These are phyloP conservation scores for Aphanoascus verrucosus DNA, from an alignment of 2,329 filamentous ascomycete genomes.

Conservation along the genomic window DNA sequence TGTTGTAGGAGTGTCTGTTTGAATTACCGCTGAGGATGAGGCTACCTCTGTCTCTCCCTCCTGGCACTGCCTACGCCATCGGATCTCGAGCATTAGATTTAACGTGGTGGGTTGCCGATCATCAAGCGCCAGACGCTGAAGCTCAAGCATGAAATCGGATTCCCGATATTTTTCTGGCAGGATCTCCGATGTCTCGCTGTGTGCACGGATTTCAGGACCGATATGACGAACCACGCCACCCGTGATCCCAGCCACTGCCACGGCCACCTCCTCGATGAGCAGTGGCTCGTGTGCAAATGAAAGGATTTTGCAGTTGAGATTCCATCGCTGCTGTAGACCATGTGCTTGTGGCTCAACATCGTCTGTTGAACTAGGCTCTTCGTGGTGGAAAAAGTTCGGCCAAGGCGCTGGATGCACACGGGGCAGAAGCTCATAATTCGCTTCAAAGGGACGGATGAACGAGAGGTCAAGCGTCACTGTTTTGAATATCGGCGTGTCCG, in stretches of 20 bases:
- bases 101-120: conserved; percentile 66
- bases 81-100: conserved; percentile 63
- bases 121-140: conserved; percentile 68
- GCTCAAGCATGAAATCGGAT: conserved; percentile 60
- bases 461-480: conserved; percentile 56
- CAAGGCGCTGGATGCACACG: conserved; percentile 66
- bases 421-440: conserved; percentile 78
- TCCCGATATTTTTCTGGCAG: conserved; percentile 59
- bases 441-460: conserved; percentile 76
- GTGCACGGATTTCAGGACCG: conserved; percentile 26
- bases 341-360: conserved; percentile 28
- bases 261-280: conserved; percentile 51
- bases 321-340: conserved; percentile 74
- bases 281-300: conserved; percentile 63
- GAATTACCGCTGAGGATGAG: conserved; percentile 10
- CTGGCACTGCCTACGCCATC: conserved; percentile 55
- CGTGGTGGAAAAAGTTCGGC: conserved; percentile 71
- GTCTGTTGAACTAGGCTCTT: conserved; percentile 16
- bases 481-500: conserved; percentile 70
- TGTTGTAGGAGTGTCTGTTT: conserved; percentile 48
- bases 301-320: conserved; percentile 56
- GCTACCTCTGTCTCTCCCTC: not conserved
- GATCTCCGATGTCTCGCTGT: conserved; percentile 35
- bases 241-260: conserved; percentile 51
- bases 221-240: conserved; percentile 52